Conservation (phyloP, 2,329 filamentous ascomycete genomes). For the Amauroascus verrucosus region DNA sequence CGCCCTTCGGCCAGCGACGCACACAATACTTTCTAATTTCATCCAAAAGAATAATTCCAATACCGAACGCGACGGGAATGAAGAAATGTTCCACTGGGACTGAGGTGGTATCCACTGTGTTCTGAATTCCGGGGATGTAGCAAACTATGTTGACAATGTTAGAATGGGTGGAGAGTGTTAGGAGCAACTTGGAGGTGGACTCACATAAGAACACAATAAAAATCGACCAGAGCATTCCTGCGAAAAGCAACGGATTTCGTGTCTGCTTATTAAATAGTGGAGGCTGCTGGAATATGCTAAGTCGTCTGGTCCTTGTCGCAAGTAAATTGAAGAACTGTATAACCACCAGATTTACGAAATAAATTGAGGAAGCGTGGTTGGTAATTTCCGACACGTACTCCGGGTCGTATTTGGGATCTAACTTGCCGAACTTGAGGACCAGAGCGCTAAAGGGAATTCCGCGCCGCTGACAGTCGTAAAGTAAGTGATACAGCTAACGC, state of each 20-base stretch:
- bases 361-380: slow-evolving; percentile 60
- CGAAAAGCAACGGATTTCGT: slow-evolving; percentile 59
- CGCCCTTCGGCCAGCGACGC: slow-evolving; percentile 48
- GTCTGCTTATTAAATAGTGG: slow-evolving; percentile 55
- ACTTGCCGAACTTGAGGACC: slow-evolving; percentile 57
- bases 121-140: slow-evolving; percentile 57
- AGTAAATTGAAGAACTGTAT: slow-evolving; percentile 66
- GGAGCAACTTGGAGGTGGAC: neutral
- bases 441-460: slow-evolving; percentile 55
- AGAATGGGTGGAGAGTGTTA: neutral
- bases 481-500: neutral
- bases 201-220: slow-evolving; percentile 59
- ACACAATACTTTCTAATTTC: slow-evolving; percentile 56
- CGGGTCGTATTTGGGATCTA: slow-evolving; percentile 43
- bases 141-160: slow-evolving; percentile 22
- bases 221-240: slow-evolving; percentile 59
- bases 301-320: slow-evolving; percentile 54
- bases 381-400: slow-evolving; percentile 48
- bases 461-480: slow-evolving; percentile 26
- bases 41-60: slow-evolving; percentile 54
- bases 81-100: slow-evolving; percentile 69
- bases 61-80: slow-evolving; percentile 60
- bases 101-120: slow-evolving; percentile 48
- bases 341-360: slow-evolving; percentile 70
- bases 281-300: slow-evolving; percentile 62